phyloP scores from a whole-genome alignment of 1,139 yeast species.

The Sugiyamaella sp. region DNA sequence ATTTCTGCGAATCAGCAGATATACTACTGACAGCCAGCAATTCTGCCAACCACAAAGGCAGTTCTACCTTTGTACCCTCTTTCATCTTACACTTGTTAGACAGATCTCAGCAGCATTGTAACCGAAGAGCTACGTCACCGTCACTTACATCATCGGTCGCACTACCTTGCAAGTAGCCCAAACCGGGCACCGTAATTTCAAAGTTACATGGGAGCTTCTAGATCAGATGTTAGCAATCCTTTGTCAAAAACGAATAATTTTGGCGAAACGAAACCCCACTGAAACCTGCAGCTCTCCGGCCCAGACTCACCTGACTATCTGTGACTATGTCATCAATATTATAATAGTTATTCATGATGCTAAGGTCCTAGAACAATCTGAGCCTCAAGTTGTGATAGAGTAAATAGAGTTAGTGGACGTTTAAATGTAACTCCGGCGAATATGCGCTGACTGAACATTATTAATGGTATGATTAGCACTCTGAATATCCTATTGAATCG shows the following conservation, averaged over 20 bases:
- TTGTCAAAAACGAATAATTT: neutral
- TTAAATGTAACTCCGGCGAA: neutral
- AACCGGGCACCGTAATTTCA: conserved; percentile 76
- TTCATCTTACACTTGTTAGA: conserved; percentile 44
- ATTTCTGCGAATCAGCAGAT: conserved; percentile 46
- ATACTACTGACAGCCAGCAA: conserved; percentile 57
- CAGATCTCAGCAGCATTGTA: conserved; percentile 1
- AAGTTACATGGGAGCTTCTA: conserved; percentile 78
- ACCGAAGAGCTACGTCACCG: neutral
- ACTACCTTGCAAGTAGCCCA: conserved; percentile 86
- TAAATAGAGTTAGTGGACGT: neutral
- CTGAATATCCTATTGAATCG: neutral
- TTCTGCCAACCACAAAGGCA: conserved; percentile 91
- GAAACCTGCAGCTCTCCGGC: neutral
- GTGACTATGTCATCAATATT: conserved; percentile 88
- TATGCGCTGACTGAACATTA: neutral
- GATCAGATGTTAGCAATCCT: conserved; percentile 36
- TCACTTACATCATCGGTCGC: conserved; percentile 56
- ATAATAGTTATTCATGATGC: conserved; percentile 55
- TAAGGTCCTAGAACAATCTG: neutral
- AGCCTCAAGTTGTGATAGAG: neutral
- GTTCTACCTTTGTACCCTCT: conserved; percentile 68
- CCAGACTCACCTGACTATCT: conserved; percentile 53
- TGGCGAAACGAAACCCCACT: neutral
- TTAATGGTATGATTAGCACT: neutral